A percentile compares a stretch with the other conserved stretches of the same genome.
Evolutionary conservation across 2,329 filamentous ascomycete genomes (phyloP).

Genomic region (Colletotrichum costaricense): DNA sequence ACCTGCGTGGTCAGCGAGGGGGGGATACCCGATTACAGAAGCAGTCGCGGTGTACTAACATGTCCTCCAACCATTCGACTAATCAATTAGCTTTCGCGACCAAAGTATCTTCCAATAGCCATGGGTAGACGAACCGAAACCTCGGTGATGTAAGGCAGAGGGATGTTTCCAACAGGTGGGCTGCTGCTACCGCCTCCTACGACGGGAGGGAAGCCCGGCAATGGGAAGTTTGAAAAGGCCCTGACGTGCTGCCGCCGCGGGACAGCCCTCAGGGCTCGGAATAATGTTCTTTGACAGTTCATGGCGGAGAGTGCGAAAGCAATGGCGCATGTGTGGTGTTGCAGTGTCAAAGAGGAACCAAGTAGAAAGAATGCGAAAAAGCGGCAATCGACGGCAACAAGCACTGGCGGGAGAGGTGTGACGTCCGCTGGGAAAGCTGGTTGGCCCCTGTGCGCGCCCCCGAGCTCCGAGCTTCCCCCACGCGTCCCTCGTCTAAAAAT

Average conservation of each 20-base stretch:
- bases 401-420: background rate
- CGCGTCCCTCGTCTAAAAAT: conserved; percentile 33
- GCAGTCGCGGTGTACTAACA: conserved; percentile 62
- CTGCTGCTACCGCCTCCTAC: conserved; percentile 36
- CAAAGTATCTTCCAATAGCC: background rate
- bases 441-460: conserved; percentile 4
- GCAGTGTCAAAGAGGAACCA: background rate
- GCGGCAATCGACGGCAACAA: conserved; percentile 16
- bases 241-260: conserved; percentile 50
- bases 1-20: conserved; percentile 39
- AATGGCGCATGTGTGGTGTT: background rate
- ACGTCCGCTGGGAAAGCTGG: background rate
- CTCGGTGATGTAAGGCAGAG: conserved; percentile 70
- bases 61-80: conserved; percentile 83
- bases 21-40: conserved; percentile 26
- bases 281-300: conserved; percentile 48
- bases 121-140: conserved; percentile 55
- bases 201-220: conserved; percentile 39
- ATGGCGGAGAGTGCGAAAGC: conserved; percentile 41
- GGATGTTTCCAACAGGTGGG: conserved; percentile 54
- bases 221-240: conserved; percentile 54
- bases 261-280: conserved; percentile 49
- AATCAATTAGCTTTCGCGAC: conserved; percentile 41
- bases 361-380: conserved; percentile 5
- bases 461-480: conserved; percentile 22